Percentiles rank a stretch among this genome's conserved stretches.
Conservation (phyloP, 257 asterid genomes). For the Penstemon barbatus region DNA sequence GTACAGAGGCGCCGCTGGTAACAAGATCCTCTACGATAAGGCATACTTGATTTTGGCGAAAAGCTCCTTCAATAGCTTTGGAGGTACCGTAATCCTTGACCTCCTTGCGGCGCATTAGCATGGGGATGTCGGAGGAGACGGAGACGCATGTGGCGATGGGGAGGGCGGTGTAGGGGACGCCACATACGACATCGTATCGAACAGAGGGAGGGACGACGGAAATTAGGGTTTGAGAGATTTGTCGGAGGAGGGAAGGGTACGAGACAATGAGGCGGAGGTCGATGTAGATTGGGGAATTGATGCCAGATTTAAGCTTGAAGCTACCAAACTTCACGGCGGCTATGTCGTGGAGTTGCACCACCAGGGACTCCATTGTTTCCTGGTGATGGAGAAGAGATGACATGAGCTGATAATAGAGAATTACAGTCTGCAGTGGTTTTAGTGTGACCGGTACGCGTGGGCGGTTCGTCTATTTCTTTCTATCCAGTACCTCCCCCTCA, state of each 20-base stretch:
- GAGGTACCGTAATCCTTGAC: conserved; percentile 92
- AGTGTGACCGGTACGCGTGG: too few relatives aligned
- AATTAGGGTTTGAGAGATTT: conserved; percentile 66
- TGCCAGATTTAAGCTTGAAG: conserved; percentile 95
- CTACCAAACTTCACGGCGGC: conserved; percentile 94
- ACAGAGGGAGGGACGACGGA: conserved; percentile 57
- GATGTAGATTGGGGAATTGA: conserved; percentile 87
- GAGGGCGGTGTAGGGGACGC: conserved; percentile 95
- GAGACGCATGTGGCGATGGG: conserved; percentile 95
- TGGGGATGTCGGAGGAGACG: conserved; percentile 51
- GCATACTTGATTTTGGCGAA: conserved; percentile 50
- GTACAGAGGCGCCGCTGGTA: conserved; percentile 90
- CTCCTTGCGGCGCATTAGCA: conserved; percentile 97
- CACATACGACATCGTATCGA: conserved; percentile 74
- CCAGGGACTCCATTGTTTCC: conserved; percentile 65
- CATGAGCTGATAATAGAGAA: not conserved
- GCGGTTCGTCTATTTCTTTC: too few relatives aligned
- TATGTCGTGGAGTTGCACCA: conserved; percentile 83
- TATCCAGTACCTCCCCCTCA: too few relatives aligned
- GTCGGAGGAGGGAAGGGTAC: conserved; percentile 74
- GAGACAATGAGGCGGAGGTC: conserved; percentile 96
- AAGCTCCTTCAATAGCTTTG: conserved; percentile 84
- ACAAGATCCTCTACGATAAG: conserved; percentile 89
- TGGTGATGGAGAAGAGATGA: conserved; percentile 30
- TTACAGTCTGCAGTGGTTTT: too few relatives aligned